Evolutionary conservation across 2,329 filamentous ascomycete genomes (phyloP).

Genomic region (Epichloe brachyelytri): DNA sequence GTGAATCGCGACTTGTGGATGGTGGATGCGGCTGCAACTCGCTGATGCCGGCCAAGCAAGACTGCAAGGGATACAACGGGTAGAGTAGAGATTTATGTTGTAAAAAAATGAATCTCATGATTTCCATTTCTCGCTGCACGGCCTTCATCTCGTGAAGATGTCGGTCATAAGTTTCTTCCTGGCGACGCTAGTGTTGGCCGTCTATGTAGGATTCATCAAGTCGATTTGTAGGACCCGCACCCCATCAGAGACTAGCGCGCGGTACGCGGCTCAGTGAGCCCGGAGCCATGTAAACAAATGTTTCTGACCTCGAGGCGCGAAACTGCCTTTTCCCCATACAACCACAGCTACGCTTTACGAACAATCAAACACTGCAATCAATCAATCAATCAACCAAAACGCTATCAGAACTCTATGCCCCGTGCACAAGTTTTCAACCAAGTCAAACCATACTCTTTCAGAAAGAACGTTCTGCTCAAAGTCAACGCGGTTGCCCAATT

Average conservation of each 20-base stretch:
- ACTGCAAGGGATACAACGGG: neutral
- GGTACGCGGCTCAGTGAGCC: neutral
- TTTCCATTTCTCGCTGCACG: too few species aligned
- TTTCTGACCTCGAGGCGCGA: neutral
- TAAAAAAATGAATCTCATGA: too few species aligned
- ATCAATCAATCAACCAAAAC: neutral
- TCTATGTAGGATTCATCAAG: too few species aligned
- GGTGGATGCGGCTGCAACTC: neutral
- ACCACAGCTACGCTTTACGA: slow-evolving; percentile 4
- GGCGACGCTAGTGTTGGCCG: too few species aligned
- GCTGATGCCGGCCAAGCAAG: neutral
- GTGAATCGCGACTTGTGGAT: neutral
- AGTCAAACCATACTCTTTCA: neutral
- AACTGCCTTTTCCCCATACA: neutral
- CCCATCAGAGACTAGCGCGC: slow-evolving; percentile 1
- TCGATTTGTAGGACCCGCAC: neutral
- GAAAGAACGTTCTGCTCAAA: neutral
- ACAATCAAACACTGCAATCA: neutral
- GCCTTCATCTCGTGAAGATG: too few species aligned
- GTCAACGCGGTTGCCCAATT: slow-evolving; percentile 5
- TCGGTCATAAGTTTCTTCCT: too few species aligned
- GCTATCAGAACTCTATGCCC: slow-evolving; percentile 4
- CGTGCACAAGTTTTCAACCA: neutral
- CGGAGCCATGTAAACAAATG: slow-evolving; percentile 5
- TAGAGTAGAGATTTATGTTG: neutral